A percentile compares a stretch with the other conserved stretches of the same genome.
Conservation (phyloP, 805 yeast species). For the Candida orba region DNA sequence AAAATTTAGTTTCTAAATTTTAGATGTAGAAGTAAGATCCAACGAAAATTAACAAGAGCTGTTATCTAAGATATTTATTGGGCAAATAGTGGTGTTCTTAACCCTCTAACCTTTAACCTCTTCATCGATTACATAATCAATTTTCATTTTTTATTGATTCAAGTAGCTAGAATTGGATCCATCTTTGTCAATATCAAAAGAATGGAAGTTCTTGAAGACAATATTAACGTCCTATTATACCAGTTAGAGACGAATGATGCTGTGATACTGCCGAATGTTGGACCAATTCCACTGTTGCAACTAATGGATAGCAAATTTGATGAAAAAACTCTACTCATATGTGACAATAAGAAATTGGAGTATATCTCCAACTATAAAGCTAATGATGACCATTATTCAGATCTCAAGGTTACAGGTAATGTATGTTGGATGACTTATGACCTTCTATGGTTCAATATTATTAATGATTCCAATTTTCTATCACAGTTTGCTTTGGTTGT, state of each 20-base stretch:
- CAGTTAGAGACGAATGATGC: conserved; percentile 2
- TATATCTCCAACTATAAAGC: background rate
- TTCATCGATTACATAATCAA: too few relatives aligned
- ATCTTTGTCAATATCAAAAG: background rate
- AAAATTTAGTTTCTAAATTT: too few relatives aligned
- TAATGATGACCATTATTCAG: background rate
- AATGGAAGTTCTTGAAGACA: conserved; percentile 2
- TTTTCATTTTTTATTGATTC: too few relatives aligned
- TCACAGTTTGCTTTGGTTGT: background rate
- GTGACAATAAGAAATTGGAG: conserved; percentile 1
- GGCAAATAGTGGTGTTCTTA: too few relatives aligned
- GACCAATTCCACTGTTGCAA: conserved; percentile 1
- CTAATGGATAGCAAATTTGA: conserved; percentile 2
- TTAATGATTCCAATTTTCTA: background rate
- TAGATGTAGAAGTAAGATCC: too few relatives aligned
- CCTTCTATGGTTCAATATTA: background rate
- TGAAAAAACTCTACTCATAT: conserved; percentile 1
- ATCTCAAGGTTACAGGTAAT: background rate
- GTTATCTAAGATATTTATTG: too few relatives aligned
- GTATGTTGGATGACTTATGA: conserved; percentile 4
- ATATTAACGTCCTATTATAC: background rate
- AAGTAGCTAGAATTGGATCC: too few relatives aligned
- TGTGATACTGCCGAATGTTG: conserved; percentile 1
- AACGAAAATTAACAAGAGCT: too few relatives aligned
- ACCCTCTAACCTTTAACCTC: too few relatives aligned